Percentiles rank a stretch among this genome's conserved stretches.
phyloP scores from a whole-genome alignment of 78 protist genomes.

The Dictyostelium brefeldianum region DNA sequence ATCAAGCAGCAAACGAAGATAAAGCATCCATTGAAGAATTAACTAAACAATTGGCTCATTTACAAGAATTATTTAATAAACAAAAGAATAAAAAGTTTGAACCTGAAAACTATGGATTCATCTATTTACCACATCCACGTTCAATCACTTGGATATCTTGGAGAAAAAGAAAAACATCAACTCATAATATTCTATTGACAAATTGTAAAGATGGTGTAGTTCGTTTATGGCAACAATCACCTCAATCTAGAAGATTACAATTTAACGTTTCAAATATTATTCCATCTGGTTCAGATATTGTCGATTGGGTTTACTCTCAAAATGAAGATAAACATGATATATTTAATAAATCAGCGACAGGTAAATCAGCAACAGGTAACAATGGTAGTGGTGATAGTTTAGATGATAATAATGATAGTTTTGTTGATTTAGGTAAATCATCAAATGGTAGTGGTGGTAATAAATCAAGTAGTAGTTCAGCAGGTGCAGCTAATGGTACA shows the following conservation, averaged over 20 bases:
- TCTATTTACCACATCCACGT: conserved; percentile 75
- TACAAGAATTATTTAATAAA: background rate
- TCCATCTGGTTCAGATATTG: conserved; percentile 35
- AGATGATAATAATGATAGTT: background rate
- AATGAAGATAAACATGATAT: conserved; percentile 30
- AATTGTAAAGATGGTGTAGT: conserved; percentile 71
- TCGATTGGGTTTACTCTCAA: conserved; percentile 45
- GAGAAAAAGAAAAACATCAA: conserved; percentile 36
- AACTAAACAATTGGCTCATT: background rate
- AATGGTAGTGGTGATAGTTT: background rate
- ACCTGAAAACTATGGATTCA: conserved; percentile 54
- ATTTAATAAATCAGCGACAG: background rate
- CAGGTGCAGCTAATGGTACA: background rate
- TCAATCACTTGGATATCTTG: conserved; percentile 73
- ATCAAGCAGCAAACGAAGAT: background rate
- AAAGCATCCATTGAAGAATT: background rate
- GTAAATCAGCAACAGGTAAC: background rate
- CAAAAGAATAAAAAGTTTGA: conserved; percentile 31
- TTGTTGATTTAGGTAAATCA: background rate
- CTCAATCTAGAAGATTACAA: conserved; percentile 44
- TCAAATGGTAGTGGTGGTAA: background rate
- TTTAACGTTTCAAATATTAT: conserved; percentile 73
- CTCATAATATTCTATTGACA: conserved; percentile 53
- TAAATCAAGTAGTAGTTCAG: background rate
- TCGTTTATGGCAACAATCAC: conserved; percentile 75